A percentile compares a stretch with the other conserved stretches of the same genome.
phyloP scores from a whole-genome alignment of 495 filamentous ascomycete species.

The Penicillium steckii region DNA sequence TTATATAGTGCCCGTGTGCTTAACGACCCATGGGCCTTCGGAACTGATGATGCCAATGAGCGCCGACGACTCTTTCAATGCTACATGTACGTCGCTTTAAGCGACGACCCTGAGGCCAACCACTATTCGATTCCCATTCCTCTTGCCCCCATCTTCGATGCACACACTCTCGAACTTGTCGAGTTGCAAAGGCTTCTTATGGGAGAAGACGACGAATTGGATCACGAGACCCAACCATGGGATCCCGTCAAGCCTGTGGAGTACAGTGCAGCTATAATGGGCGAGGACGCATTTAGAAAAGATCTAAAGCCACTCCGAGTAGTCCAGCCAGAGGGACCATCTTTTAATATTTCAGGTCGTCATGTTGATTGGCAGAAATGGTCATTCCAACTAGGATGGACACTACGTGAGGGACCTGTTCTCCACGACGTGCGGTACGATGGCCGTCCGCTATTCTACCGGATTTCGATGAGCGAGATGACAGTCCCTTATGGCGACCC shows the following conservation, averaged over 20 bases:
- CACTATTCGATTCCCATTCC: slow-evolving; percentile 70
- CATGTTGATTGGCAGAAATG: slow-evolving; percentile 63
- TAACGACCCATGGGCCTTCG: slow-evolving; percentile 10
- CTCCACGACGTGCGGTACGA: slow-evolving; percentile 67
- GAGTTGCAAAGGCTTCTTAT: background rate
- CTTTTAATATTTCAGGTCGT: slow-evolving; percentile 54
- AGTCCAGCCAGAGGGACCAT: slow-evolving; percentile 73
- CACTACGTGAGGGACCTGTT: slow-evolving; percentile 61
- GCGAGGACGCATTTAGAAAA: background rate
- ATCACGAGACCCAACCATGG: background rate
- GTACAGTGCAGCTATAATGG: background rate
- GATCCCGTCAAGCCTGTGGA: background rate
- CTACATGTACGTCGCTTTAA: slow-evolving; percentile 15
- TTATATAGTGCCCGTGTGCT: background rate
- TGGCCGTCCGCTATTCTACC: slow-evolving; percentile 63
- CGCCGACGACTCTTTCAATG: slow-evolving; percentile 10
- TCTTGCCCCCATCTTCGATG: slow-evolving; percentile 65
- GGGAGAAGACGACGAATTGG: background rate
- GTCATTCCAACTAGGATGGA: slow-evolving; percentile 64
- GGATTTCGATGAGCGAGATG: slow-evolving; percentile 74
- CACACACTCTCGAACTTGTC: slow-evolving; percentile 45
- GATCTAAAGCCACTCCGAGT: slow-evolving; percentile 66
- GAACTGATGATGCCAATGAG: slow-evolving; percentile 7
- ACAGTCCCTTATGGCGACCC: slow-evolving; percentile 66
- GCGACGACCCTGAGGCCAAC: slow-evolving; percentile 35